Percentiles rank a stretch among this genome's conserved stretches.
phyloP scores from a whole-genome alignment of 1,139 yeast genomes.

The Scheffersomyces insectosa region DNA sequence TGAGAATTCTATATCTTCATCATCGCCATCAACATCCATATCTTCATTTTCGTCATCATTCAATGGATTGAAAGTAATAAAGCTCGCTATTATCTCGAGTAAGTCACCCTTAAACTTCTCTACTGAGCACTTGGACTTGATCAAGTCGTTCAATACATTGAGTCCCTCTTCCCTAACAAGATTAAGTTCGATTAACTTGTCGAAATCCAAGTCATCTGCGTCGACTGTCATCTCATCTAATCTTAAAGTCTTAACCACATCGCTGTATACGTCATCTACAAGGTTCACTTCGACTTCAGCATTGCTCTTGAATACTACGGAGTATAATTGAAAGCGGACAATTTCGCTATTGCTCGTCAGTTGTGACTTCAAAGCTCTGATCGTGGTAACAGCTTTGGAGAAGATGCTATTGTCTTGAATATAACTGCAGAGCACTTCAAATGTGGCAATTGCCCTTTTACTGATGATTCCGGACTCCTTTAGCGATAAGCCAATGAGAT shows the following conservation, averaged over 20 bases:
- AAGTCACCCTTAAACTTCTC: conserved; percentile 17
- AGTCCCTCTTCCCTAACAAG: conserved; percentile 50
- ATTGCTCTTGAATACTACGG: conserved; percentile 9
- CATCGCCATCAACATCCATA: conserved; percentile 30
- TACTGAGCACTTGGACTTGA: conserved; percentile 14
- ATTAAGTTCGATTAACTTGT: conserved; percentile 34
- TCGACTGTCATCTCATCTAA: conserved; percentile 31
- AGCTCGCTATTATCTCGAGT: conserved; percentile 35
- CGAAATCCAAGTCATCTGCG: conserved; percentile 48
- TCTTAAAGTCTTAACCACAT: conserved; percentile 21
- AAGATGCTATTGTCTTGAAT: conserved; percentile 13
- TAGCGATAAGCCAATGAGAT: conserved; percentile 42
- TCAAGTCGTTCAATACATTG: conserved; percentile 37
- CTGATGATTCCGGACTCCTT: conserved; percentile 49
- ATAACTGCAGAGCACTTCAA: conserved; percentile 48
- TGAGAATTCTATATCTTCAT: conserved; percentile 34
- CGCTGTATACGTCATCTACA: conserved; percentile 9
- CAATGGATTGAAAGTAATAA: conserved; percentile 62
- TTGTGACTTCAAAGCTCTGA: not conserved
- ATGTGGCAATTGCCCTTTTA: conserved; percentile 56
- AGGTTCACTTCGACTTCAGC: conserved; percentile 6
- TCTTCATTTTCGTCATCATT: conserved; percentile 28
- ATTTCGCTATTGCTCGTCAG: conserved; percentile 2
- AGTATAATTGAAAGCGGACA: conserved; percentile 12
- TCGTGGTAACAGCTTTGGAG: not conserved